phyloP scores from a whole-genome alignment of 2,329 filamentous ascomycete species.

The Hypoxylon sp. region DNA sequence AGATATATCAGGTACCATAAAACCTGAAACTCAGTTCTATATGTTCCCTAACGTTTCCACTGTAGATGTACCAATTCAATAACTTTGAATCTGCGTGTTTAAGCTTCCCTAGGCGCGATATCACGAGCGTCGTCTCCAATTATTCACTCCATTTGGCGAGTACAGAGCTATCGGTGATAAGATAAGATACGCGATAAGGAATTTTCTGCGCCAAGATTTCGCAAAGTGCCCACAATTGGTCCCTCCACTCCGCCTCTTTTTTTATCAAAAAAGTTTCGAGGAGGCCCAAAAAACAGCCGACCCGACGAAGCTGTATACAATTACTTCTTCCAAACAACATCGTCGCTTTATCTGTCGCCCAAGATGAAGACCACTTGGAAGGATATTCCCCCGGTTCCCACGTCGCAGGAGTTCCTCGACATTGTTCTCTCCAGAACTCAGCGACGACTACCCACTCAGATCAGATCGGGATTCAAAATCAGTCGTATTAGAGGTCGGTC shows the following conservation, averaged over 20 bases:
- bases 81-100: neutral
- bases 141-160: constrained; percentile 1
- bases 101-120: neutral
- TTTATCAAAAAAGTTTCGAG: constrained; percentile 37
- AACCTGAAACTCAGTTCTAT: neutral
- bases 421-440: constrained; percentile 96
- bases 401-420: constrained; percentile 95
- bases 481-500: constrained; percentile 80
- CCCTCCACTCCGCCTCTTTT: constrained; percentile 41
- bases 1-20: neutral
- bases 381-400: constrained; percentile 89
- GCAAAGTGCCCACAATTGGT: constrained; percentile 31
- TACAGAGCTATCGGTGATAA: constrained; percentile 37
- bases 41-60: neutral
- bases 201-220: constrained; percentile 48
- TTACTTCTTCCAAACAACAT: constrained; percentile 16
- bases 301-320: constrained; percentile 16
- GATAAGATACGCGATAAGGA: constrained; percentile 41
- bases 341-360: constrained; percentile 53
- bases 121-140: constrained; percentile 9
- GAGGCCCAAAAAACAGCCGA: constrained; percentile 21
- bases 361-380: constrained; percentile 76
- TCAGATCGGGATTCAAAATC: constrained; percentile 96
- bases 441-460: constrained; percentile 93
- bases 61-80: neutral